Evolutionary conservation across 345 rosid genomes (phyloP).

Genomic region (Moringa oleifera): DNA sequence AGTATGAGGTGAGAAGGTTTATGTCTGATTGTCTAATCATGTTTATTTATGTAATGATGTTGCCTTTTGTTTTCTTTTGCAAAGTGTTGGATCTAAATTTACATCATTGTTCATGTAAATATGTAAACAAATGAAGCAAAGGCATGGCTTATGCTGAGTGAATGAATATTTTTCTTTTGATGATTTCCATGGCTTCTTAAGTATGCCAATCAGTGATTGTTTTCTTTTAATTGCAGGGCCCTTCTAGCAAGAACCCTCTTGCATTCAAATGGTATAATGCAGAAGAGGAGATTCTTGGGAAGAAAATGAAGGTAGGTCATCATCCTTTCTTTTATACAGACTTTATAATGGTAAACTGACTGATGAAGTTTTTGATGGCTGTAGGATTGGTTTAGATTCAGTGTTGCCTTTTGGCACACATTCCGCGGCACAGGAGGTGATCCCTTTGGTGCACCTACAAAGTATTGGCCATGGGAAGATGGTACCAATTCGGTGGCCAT

Average conservation of each 20-base stretch:
- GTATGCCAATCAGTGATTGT: background rate
- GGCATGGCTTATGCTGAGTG: too few species aligned
- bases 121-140: background rate
- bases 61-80: background rate
- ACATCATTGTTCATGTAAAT: background rate
- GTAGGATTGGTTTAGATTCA: conserved; percentile 96
- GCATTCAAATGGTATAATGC: conserved; percentile 89
- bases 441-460: conserved; percentile 87
- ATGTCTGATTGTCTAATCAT: background rate
- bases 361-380: conserved; percentile 6
- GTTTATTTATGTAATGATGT: background rate
- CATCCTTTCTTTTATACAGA: background rate
- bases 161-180: background rate
- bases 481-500: conserved; percentile 83
- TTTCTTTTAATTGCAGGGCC: conserved; percentile 42
- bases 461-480: conserved; percentile 98
- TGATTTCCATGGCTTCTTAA: background rate
- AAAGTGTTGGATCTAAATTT: background rate
- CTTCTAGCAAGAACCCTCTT: conserved; percentile 66
- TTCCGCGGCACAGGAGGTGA: conserved; percentile 88
- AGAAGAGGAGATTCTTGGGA: conserved; percentile 85
- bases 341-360: background rate
- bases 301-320: conserved; percentile 83
- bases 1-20: conserved; percentile 60
- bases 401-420: conserved; percentile 98